phyloP scores from a whole-genome alignment of 441 rosid species.

The Monsonia emarginata region DNA sequence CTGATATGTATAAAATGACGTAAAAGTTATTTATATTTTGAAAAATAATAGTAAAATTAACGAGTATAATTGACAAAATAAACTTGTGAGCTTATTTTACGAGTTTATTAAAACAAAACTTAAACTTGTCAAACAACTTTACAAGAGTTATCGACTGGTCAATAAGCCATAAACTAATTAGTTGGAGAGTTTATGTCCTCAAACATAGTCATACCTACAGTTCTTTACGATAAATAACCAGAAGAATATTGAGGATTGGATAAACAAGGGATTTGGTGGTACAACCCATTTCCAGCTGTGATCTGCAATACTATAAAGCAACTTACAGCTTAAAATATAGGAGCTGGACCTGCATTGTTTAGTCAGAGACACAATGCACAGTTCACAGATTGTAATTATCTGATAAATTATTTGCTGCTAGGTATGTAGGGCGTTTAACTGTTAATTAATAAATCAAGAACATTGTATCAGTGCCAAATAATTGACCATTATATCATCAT shows the following conservation, averaged over 20 bases:
- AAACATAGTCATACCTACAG: too few species aligned
- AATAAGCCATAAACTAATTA: too few species aligned
- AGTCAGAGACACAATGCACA: background rate
- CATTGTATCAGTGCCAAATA: background rate
- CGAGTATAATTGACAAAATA: too few species aligned
- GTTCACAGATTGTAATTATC: conserved; percentile 6
- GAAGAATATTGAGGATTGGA: conserved; percentile 9
- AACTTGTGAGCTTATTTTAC: too few species aligned
- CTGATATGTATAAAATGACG: too few species aligned
- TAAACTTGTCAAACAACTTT: too few species aligned
- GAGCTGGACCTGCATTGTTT: conserved; percentile 7
- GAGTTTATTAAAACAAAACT: too few species aligned
- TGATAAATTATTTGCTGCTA: conserved; percentile 9
- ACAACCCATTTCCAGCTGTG: conserved; percentile 27
- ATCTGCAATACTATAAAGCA: conserved; percentile 4
- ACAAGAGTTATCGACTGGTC: too few species aligned
- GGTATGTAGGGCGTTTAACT: conserved; percentile 19
- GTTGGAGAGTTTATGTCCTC: too few species aligned
- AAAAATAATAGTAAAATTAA: too few species aligned
- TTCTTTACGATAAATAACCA: background rate
- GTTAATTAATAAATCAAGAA: background rate
- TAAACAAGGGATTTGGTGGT: conserved; percentile 24
- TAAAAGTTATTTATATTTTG: too few species aligned
- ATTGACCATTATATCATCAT: conserved; percentile 9
- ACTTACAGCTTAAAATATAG: conserved; percentile 1